These are phyloP conservation scores for Botryotinia convoluta DNA, from an alignment of 2,329 filamentous ascomycete species.

Conservation along the genomic window DNA sequence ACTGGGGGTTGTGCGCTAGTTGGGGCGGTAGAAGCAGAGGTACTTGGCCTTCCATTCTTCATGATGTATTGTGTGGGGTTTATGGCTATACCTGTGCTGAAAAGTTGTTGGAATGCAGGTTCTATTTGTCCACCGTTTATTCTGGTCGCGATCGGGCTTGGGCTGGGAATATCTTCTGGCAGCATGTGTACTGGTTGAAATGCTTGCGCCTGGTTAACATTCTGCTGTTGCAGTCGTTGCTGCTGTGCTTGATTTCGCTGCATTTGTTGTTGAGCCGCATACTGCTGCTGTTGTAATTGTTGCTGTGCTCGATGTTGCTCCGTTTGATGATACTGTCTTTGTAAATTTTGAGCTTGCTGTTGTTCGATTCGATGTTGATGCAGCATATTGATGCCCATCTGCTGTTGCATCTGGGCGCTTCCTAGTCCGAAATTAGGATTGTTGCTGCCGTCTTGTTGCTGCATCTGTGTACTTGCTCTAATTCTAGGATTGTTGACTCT, in stretches of 20 bases:
- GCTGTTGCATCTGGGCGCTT: background rate
- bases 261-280: background rate
- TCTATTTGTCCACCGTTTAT: background rate
- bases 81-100: too few relatives aligned
- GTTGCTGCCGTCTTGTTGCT: background rate
- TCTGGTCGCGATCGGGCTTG: background rate
- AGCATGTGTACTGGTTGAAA: background rate
- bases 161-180: background rate
- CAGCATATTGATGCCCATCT: background rate
- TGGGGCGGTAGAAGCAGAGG: background rate
- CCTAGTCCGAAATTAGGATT: background rate
- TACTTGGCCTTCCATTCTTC: background rate
- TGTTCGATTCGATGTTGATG: background rate
- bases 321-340: background rate
- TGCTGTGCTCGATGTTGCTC: background rate
- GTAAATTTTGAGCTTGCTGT: background rate
- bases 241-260: background rate
- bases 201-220: background rate
- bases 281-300: background rate
- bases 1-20: conserved; percentile 85
- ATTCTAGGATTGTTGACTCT: background rate
- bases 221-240: background rate
- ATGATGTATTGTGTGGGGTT: background rate
- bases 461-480: background rate
- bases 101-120: background rate